Base-by-base conservation (phyloP, 495 filamentous ascomycete species). In the Penicillium antarcticum region DNA sequence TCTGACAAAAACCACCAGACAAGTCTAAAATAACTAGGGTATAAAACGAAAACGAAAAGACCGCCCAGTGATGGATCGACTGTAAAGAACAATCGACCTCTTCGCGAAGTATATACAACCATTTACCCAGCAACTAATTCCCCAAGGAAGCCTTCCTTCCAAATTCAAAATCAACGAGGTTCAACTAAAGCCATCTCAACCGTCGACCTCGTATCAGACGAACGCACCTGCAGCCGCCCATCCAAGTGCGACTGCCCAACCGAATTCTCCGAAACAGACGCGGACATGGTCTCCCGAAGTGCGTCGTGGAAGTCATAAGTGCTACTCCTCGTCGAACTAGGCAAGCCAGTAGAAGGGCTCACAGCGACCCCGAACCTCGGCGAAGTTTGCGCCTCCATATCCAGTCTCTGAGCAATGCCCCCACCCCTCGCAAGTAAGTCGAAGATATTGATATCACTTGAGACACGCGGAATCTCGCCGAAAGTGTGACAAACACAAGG, bases 261-360 rank as follows among this genome's bases (percentile, higher is more conserved):
- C 3, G 35, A 34, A 11, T 48, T 46, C 5, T 59, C 55, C 16
- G 23, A 29, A 6, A 7, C 43, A 2, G 53, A 29, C 5, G 26
- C 45, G 1, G 51, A 57, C 0, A 43, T 21, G 0, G 62, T 57
- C 36, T 65, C 47, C 2, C 51, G 53, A 6, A 62, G 17, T 0
- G 53, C 59, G 17, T 60, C 38, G 26, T 62, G 62, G 5, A 62
- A 65, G 4, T 60, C 51, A n/a, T 42, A 40, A 0, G 59, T 55
- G n/a, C 51, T 53, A 10, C 42, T 50, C 2, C 40, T 42, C 5
- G 44, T 16, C 2, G 48, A 60, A 17, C 9, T 14, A 4, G n/a
- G 1, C 23, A 41, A 5, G 7, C 26, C 26, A 29, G 2, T 10
- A 23, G 18, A 5, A 26, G 24, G 5, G 14, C 32, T 29, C 10